A percentile compares a stretch with the other conserved stretches of the same genome.
phyloP scores from a whole-genome alignment of 495 filamentous ascomycete species.

The Xylaria acuta region DNA sequence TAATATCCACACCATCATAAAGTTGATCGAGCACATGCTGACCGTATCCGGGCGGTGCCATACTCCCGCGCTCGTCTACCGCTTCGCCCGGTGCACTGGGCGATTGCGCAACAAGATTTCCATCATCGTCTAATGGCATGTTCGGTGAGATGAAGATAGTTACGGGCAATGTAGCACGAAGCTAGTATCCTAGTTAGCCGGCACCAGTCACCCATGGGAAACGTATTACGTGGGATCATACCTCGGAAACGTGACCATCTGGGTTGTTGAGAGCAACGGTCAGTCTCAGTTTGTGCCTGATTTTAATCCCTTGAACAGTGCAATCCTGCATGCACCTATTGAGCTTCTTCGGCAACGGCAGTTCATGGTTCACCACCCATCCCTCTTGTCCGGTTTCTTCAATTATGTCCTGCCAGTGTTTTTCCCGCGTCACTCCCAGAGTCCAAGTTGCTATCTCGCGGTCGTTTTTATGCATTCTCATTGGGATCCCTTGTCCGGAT shows the following conservation, averaged over 20 bases:
- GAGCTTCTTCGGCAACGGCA: constrained; percentile 79
- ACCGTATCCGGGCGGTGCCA: constrained; percentile 87
- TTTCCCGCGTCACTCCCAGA: constrained; percentile 62
- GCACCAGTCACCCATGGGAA: neutral
- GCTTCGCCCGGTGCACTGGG: constrained; percentile 47
- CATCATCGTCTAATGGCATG: constrained; percentile 80
- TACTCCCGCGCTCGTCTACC: constrained; percentile 45
- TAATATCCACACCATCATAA: constrained; percentile 82
- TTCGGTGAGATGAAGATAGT: constrained; percentile 94
- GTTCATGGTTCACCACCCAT: constrained; percentile 70
- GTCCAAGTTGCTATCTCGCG: constrained; percentile 69
- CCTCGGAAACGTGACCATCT: constrained; percentile 90
- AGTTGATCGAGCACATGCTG: constrained; percentile 86
- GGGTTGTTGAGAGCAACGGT: constrained; percentile 89
- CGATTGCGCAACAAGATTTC: constrained; percentile 66
- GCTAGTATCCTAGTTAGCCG: constrained; percentile 47
- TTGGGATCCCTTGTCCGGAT: constrained; percentile 55
- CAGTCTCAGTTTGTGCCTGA: constrained; percentile 85
- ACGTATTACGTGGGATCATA: constrained; percentile 42
- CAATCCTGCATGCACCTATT: constrained; percentile 84
- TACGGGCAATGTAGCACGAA: constrained; percentile 85
- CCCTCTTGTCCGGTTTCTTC: constrained; percentile 75
- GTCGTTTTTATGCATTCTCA: constrained; percentile 64
- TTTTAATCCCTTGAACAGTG: constrained; percentile 80
- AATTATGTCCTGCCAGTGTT: constrained; percentile 69